These are phyloP conservation scores for Hyaloscypha hepaticicola DNA, from an alignment of 495 filamentous ascomycete species.

Conservation along the genomic window DNA sequence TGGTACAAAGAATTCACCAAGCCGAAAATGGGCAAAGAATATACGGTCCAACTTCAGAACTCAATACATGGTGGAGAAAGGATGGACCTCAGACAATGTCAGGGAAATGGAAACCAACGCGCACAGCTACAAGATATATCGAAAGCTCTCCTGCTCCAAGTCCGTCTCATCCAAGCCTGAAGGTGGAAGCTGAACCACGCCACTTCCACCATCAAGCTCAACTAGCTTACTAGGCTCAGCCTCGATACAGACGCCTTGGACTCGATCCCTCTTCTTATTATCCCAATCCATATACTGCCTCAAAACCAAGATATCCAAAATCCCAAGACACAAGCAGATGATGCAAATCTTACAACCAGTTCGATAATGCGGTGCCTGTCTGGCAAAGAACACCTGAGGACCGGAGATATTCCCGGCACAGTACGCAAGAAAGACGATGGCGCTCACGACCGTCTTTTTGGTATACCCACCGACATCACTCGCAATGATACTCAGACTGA, in stretches of 20 bases:
- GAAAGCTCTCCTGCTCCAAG: conserved; percentile 13
- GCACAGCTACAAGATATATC: conserved; percentile 10
- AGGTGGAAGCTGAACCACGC: conserved; percentile 8
- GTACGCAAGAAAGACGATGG: conserved; percentile 61
- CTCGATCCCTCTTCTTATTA: conserved; percentile 18
- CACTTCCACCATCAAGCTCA: neutral
- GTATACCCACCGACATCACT: conserved; percentile 72
- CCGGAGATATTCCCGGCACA: conserved; percentile 59
- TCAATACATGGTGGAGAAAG: too few relatives aligned
- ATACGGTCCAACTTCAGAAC: too few relatives aligned
- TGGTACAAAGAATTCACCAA: too few relatives aligned
- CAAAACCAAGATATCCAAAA: conserved; percentile 11
- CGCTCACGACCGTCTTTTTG: conserved; percentile 65
- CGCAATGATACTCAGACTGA: conserved; percentile 14
- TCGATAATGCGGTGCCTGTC: conserved; percentile 51
- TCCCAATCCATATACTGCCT: conserved; percentile 21
- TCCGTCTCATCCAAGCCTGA: conserved; percentile 17
- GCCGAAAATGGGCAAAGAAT: too few relatives aligned
- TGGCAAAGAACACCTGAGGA: conserved; percentile 25
- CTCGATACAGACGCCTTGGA: conserved; percentile 9
- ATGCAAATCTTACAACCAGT: conserved; percentile 18
- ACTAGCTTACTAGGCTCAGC: neutral
- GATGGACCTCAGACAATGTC: too few relatives aligned
- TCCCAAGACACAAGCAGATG: conserved; percentile 16
- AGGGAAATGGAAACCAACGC: neutral